Evolutionary conservation across 495 filamentous ascomycete species (phyloP).

Genomic region (Aspergillus taichungensis): DNA sequence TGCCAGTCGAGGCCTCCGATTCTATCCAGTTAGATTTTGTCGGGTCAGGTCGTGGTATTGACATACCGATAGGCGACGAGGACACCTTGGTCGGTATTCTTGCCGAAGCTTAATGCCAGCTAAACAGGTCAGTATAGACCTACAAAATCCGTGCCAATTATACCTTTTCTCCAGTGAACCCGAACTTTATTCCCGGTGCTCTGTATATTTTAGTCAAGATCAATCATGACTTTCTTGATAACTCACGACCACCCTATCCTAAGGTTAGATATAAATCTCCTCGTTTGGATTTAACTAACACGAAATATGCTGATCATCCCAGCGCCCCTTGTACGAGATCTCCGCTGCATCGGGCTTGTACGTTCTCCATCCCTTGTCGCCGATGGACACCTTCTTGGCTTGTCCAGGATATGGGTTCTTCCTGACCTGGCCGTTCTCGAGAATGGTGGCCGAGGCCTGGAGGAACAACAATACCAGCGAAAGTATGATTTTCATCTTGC

Average conservation of each 20-base stretch:
- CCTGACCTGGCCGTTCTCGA: slow-evolving; percentile 56
- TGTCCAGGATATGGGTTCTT: slow-evolving; percentile 29
- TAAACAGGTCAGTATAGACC: too few species aligned
- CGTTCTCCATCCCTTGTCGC: slow-evolving; percentile 30
- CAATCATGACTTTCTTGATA: neutral
- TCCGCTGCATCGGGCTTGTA: slow-evolving; percentile 49
- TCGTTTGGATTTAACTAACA: slow-evolving; percentile 46
- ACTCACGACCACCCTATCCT: slow-evolving; percentile 34
- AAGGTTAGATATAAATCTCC: neutral
- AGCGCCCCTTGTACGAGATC: slow-evolving; percentile 60
- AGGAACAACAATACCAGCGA: slow-evolving; percentile 9
- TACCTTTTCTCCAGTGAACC: slow-evolving; percentile 54
- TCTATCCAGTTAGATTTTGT: slow-evolving; percentile 16
- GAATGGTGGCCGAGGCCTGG: slow-evolving; percentile 37
- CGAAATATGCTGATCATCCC: slow-evolving; percentile 57
- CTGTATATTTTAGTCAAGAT: slow-evolving; percentile 8
- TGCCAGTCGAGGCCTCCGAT: slow-evolving; percentile 56
- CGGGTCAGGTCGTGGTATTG: neutral
- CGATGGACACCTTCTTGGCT: slow-evolving; percentile 13
- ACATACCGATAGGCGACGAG: slow-evolving; percentile 47
- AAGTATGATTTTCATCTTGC: neutral
- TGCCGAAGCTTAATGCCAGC: slow-evolving; percentile 51
- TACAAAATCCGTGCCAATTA: too few species aligned
- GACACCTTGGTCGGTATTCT: slow-evolving; percentile 44
- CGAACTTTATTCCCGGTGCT: slow-evolving; percentile 54